Evolutionary conservation across 2,329 filamentous ascomycete species (phyloP).

Genomic region (Sporothrix brasiliensis): DNA sequence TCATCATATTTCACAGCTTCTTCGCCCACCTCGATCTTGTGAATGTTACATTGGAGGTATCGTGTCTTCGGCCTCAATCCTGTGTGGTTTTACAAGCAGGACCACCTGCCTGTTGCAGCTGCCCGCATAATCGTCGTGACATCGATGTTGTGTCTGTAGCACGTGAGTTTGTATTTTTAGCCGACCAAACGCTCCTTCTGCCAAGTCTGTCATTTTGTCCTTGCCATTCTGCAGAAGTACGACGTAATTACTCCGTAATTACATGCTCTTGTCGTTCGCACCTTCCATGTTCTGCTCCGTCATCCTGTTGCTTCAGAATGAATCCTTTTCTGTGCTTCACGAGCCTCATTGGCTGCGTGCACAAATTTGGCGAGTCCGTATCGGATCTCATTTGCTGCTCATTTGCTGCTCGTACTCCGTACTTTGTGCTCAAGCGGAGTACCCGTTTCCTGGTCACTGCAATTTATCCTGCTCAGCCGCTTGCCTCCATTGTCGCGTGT

Average conservation of each 20-base stretch:
- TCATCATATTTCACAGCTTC: neutral
- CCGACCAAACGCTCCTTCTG: slow-evolving; percentile 6
- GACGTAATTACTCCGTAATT: too few relatives aligned
- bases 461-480: slow-evolving; percentile 27
- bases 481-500: slow-evolving; percentile 14
- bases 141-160: slow-evolving; percentile 1
- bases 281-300: neutral
- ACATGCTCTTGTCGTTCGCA: neutral
- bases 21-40: neutral
- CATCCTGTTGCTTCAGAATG: neutral
- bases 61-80: neutral
- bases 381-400: neutral
- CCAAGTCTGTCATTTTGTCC: neutral
- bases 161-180: slow-evolving; percentile 19
- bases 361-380: neutral
- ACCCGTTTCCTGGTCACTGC: slow-evolving; percentile 27
- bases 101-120: slow-evolving; percentile 5
- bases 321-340: slow-evolving; percentile 15
- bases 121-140: neutral
- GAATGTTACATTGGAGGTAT: neutral
- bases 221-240: neutral
- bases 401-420: neutral
- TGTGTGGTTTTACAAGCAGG: neutral
- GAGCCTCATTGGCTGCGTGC: neutral
- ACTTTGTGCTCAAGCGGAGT: neutral